Evolutionary conservation across 352 stramenopile genomes (phyloP).

Genomic region (Plasmopara halstedii): DNA sequence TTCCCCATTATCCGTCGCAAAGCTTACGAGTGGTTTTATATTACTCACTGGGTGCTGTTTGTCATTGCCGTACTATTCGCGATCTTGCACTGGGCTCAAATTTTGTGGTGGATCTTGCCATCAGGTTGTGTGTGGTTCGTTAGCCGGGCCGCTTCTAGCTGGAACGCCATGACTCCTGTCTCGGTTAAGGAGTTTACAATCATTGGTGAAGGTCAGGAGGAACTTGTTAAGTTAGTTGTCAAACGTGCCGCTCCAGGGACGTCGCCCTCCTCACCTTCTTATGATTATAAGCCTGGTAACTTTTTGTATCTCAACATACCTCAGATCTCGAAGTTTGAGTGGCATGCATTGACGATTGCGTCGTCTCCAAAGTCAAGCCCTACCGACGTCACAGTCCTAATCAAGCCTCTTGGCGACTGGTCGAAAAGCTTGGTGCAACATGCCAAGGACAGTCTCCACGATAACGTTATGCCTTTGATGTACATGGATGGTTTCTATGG

Average conservation of each 20-base stretch:
- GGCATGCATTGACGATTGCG: conserved; percentile 49
- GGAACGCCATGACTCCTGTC: conserved; percentile 38
- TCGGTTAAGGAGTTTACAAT: conserved; percentile 28
- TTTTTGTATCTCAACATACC: conserved; percentile 54
- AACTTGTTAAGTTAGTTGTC: conserved; percentile 46
- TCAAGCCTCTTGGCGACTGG: conserved; percentile 50
- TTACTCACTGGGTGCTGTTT: conserved; percentile 53
- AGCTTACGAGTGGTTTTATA: conserved; percentile 55
- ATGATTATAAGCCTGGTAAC: conserved; percentile 46
- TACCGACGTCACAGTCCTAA: conserved; percentile 32
- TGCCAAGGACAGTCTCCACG: conserved; percentile 24
- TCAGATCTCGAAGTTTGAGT: conserved; percentile 47
- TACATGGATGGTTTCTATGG: conserved; percentile 57
- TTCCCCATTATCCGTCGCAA: conserved; percentile 46
- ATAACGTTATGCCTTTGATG: conserved; percentile 24
- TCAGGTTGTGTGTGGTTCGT: conserved; percentile 51
- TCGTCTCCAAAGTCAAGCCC: conserved; percentile 37
- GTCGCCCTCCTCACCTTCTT: conserved; percentile 17
- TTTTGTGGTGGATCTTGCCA: conserved; percentile 53
- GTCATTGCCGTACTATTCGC: conserved; percentile 43
- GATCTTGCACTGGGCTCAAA: conserved; percentile 53
- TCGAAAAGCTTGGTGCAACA: conserved; percentile 33
- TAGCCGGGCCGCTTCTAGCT: conserved; percentile 36
- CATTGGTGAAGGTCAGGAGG: conserved; percentile 21
- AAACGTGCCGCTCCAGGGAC: conserved; percentile 27